Evolutionary conservation across 1,284 basidiomycete species (phyloP), one percentile per base, ranked within the genome.

Genomic region (Ceratobasidium sp.): DNA sequence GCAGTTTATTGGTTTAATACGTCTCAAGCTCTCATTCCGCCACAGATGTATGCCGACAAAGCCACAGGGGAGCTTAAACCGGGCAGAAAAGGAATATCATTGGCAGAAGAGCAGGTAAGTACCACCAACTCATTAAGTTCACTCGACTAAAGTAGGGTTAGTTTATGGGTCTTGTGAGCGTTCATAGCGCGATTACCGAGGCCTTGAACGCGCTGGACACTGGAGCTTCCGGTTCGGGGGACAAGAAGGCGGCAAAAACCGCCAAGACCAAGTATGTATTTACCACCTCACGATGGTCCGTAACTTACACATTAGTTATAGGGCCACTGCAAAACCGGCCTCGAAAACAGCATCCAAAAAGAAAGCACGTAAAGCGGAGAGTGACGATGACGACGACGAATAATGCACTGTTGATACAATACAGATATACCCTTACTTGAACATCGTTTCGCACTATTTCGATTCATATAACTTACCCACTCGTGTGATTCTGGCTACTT

Each of bases 31-130:
- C 66, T 54, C 20, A 68, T 10, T 38, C 30, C 38, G 27, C 14
- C 23, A 7, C 46, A 75, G 73, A 75, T 75, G 73, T 75, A 75
- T n/a, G 27, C 62, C 18, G 73, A 75, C 60, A 75, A 54, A 33
- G 23, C 60, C 1, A 65, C 46, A 1, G 73, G 73, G n/a, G 73
- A 75, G 48, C 23, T 75, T 20, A 75, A 75, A 35, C 73, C 73
- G 18, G 73, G 73, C n/a, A 75, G 65, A 38, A 75, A 75, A 35
- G 73, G 73, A 5, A 75, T 75, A 35, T 65, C 73, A 3, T 65
- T 75, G 14, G 12, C 73, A 0, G 73, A 75, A 23, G 73, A 75
- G 38, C 73, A 75, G 60, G 73, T 66, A 33, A 54, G 20, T 23
- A n/a, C 16, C 6, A 35, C 38, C 52, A 10, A 38, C 20, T 18